phyloP scores from a whole-genome alignment of 768 basidiomycete species.

The Cystofilobasidium bisporidii region DNA sequence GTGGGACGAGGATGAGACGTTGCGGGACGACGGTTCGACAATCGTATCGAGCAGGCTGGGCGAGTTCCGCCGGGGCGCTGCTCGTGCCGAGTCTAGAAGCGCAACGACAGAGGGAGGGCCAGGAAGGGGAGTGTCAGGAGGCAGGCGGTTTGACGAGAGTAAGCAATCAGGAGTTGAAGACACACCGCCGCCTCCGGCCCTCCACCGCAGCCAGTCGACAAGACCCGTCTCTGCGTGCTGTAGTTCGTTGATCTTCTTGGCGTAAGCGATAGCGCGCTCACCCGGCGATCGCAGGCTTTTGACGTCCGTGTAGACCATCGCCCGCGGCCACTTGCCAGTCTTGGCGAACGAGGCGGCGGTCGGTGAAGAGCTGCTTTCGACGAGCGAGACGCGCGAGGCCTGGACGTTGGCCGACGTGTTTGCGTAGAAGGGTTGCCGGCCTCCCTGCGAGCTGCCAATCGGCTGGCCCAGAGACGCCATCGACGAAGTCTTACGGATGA shows the following conservation, averaged over 20 bases:
- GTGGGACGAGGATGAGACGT: slow-evolving; percentile 19
- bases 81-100: not conserved
- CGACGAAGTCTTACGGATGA: not conserved
- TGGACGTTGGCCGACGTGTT: not conserved
- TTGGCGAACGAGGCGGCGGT: not conserved
- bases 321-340: slow-evolving; percentile 34
- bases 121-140: no score
- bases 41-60: not conserved
- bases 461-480: not conserved
- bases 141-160: no score
- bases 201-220: slow-evolving; percentile 54
- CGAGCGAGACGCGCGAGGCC: not conserved
- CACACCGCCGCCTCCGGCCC: not conserved
- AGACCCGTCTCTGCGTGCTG: slow-evolving; percentile 65
- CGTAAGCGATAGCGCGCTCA: slow-evolving; percentile 65
- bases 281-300: slow-evolving; percentile 48
- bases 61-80: not conserved
- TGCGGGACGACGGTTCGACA: slow-evolving; percentile 4
- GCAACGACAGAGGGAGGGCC: not conserved
- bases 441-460: not conserved
- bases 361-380: not conserved
- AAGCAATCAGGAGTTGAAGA: no score
- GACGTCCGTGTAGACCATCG: slow-evolving; percentile 64
- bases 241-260: slow-evolving; percentile 73
- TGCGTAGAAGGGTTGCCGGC: not conserved